Evolutionary conservation across 805 yeast species (phyloP).

Genomic region (Yarrowia sp.): DNA sequence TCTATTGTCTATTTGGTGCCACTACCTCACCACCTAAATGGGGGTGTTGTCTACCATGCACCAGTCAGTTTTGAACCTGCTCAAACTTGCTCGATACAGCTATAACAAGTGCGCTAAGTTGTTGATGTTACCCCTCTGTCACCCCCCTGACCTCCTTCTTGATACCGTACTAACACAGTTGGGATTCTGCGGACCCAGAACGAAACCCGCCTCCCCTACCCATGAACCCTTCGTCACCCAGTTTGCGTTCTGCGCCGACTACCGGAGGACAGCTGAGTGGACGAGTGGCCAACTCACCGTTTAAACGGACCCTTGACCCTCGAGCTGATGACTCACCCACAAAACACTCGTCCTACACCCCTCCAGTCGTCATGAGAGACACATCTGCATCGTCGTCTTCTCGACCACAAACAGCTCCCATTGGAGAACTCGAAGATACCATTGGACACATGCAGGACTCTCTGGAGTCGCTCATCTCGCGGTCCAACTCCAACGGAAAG

Average conservation of each 20-base stretch:
- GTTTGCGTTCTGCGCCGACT: constrained; percentile 29
- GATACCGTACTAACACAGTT: constrained; percentile 22
- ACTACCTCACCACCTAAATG: neutral
- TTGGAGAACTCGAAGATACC: constrained; percentile 28
- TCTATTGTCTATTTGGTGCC: neutral
- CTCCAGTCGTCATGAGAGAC: neutral
- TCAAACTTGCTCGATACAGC: constrained; percentile 31
- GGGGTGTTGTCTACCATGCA: constrained; percentile 21
- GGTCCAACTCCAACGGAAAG: constrained; percentile 37
- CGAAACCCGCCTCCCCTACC: constrained; percentile 38
- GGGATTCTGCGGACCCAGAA: constrained; percentile 38
- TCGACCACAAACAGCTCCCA: constrained; percentile 20
- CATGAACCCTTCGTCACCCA: constrained; percentile 28
- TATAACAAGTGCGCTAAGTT: neutral
- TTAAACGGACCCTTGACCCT: constrained; percentile 20
- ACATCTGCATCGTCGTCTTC: neutral
- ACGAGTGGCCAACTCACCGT: constrained; percentile 16
- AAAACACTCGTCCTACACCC: neutral
- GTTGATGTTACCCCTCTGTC: neutral
- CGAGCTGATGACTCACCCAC: constrained; percentile 18
- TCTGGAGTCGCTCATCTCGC: constrained; percentile 27
- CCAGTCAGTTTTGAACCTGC: constrained; percentile 23
- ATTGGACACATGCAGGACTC: constrained; percentile 35
- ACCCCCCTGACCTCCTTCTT: neutral
- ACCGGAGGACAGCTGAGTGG: constrained; percentile 16